Evolutionary conservation across 2,329 filamentous ascomycete species (phyloP), one percentile per base, ranked within the genome.

Genomic region (Cladosporium sp.): DNA sequence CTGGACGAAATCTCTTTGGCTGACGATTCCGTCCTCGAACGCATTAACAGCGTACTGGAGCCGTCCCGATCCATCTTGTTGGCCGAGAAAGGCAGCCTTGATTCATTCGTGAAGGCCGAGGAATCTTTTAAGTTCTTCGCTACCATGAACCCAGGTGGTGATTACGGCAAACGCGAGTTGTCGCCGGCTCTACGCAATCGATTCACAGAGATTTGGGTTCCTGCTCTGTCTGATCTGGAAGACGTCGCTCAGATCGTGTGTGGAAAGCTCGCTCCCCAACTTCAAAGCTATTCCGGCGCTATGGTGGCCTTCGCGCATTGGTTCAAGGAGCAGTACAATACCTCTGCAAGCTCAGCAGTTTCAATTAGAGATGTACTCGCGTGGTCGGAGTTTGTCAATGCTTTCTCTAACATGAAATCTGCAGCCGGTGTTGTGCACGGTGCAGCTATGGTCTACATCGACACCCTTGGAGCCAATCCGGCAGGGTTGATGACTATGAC

Each of bases 161-260:
- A 99, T 70, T 99, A 97, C 72, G 94, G 94, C 64, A 99, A 99
- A 77, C 91, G 93, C 66, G 94, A 99, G 73, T 82, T 99, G 12
- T 99, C 94, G 1, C 94, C 94, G 3, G 95, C 94, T 14, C 78
- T 99, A 60, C 84, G 94, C 47, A 99, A 99, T 72, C 89, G 94
- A 61, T 96, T 99, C 72, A 99, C 94, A 0, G 94, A 99, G 74
- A 97, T 99, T 8, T 99, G 94, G 94, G 94, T 97, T 0, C 92
- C 94, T 1, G 84, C 92, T 1, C 78, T 97, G 60, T 92, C 91
- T 1, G 89, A 93, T 60, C 83, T 85, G 54, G 87, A 92, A 30
- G 95, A 99, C 70, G 87, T 97, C 36, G 76, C 92, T 19, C 88
- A 95, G 43, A 99, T 99, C 64, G 85, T 97, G 15, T 78, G 82